Conservation (phyloP, 1,284 basidiomycete genomes). For the Hemileia vastatrix region DNA sequence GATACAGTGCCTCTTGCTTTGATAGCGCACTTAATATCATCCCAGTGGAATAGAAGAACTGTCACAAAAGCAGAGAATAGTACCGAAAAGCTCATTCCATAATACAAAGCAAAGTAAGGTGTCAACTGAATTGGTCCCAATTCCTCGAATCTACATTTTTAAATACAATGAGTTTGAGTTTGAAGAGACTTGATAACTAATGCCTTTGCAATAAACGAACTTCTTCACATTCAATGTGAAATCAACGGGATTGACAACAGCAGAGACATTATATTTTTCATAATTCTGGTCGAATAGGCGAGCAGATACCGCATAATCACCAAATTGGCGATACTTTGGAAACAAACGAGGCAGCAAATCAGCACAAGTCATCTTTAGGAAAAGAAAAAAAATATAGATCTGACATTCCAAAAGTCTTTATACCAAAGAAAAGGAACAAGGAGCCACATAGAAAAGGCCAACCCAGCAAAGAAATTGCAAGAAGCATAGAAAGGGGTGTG, state of each 20-base stretch:
- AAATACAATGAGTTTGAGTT: neutral
- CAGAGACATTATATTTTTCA: conserved; percentile 16
- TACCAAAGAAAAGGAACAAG: conserved; percentile 16
- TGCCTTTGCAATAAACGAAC: neutral
- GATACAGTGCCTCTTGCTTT: conserved; percentile 8
- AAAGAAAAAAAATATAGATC: neutral
- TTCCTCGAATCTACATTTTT: conserved; percentile 6
- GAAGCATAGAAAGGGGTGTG: conserved; percentile 20
- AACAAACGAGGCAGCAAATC: neutral
- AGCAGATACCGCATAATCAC: conserved; percentile 16
- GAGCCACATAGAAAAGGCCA: conserved; percentile 16
- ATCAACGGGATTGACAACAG: conserved; percentile 15
- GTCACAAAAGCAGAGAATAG: conserved; percentile 15
- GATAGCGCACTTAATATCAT: conserved; percentile 13
- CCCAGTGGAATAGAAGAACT: conserved; percentile 11
- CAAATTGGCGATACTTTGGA: conserved; percentile 18
- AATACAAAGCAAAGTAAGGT: conserved; percentile 19
- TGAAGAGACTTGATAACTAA: neutral
- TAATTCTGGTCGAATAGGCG: conserved; percentile 10
- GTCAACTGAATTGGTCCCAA: conserved; percentile 21
- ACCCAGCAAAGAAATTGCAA: conserved; percentile 20
- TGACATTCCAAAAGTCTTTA: conserved; percentile 13
- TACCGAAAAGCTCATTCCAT: conserved; percentile 16
- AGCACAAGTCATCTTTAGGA: neutral
- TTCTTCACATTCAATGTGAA: conserved; percentile 15